Evolutionary conservation across 1,284 basidiomycete genomes (phyloP), one percentile per base, ranked within the genome.

Genomic region (Ustilago loliicola): DNA sequence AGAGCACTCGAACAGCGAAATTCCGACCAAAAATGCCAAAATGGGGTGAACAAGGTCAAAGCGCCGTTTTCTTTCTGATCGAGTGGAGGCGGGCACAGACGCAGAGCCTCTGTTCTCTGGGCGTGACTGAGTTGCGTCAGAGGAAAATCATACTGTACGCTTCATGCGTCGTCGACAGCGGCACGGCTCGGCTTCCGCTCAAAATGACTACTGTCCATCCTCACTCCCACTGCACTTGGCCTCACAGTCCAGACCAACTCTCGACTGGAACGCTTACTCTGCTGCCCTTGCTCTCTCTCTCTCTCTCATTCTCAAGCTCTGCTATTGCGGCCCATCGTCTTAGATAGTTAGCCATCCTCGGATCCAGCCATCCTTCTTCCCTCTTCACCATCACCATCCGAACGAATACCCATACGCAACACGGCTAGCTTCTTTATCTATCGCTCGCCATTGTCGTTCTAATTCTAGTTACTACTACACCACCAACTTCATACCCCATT

Each of bases 311-410:
- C n/a, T n/a, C n/a, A n/a, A n/a, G n/a, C n/a, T n/a, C n/a, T n/a
- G n/a, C n/a, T n/a, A n/a, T n/a, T n/a, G n/a, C n/a, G n/a, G n/a
- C 50, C 2, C 27, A 52, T 32, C 50, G 29, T 29, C 30, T 34
- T 23, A 34, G 29, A 32, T 34, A 53, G 48, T 29, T 50, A 45
- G 48, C 30, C 10, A 13, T 10, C 34, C 19, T 27, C 23, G 23
- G 21, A 27, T 56, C 54, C 47, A 40, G 29, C 32, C 47, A 7
- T 17, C 29, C 34, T 19, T 32, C 48, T 52, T 61, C 25, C 34
- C 52, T 67, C 63, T 40, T 54, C 59, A 51, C 58, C 67, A 64
- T 52, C 72, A 63, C 23, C 72, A 75, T 54, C 66, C 17, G 60
- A 75, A 57, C 58, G 34, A 64, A 67, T 52, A 57, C 50, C 66